phyloP scores from a whole-genome alignment of 805 yeast species.

The Sugiyamaella qingdaonensis region DNA sequence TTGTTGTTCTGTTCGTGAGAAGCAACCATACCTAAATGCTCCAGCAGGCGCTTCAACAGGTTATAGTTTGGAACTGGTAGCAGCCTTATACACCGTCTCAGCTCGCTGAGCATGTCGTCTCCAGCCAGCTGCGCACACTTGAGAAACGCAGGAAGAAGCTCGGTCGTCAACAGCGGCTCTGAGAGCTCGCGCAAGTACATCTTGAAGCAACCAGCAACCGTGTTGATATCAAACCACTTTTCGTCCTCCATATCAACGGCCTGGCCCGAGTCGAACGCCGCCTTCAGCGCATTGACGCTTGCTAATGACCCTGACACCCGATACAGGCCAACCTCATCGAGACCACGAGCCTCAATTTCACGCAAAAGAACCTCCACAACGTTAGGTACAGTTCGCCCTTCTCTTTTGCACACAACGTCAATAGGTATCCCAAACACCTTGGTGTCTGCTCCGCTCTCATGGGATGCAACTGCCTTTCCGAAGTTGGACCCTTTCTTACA shows the following conservation, averaged over 20 bases:
- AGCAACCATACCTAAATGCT: constrained; percentile 68
- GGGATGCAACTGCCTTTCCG: constrained; percentile 13
- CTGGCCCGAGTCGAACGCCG: constrained; percentile 50
- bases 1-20: constrained; percentile 63
- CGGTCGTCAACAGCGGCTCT: constrained; percentile 70
- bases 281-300: constrained; percentile 49
- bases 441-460: constrained; percentile 29
- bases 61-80: constrained; percentile 67
- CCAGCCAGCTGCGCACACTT: constrained; percentile 28
- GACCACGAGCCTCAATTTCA: constrained; percentile 80
- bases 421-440: constrained; percentile 86
- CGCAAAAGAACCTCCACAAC: constrained; percentile 62
- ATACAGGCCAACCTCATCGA: constrained; percentile 87
- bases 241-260: constrained; percentile 45
- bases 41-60: constrained; percentile 59
- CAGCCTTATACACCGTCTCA: constrained; percentile 34
- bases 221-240: constrained; percentile 73
- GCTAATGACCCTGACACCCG: constrained; percentile 66
- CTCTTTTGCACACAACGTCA: constrained; percentile 68
- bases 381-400: constrained; percentile 55
- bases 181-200: constrained; percentile 81
- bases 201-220: constrained; percentile 84
- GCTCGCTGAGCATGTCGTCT: constrained; percentile 15
- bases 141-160: constrained; percentile 54
- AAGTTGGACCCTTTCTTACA: constrained; percentile 24